phyloP scores from a whole-genome alignment of 163 green algal species.

The Chloroidium sp. region DNA sequence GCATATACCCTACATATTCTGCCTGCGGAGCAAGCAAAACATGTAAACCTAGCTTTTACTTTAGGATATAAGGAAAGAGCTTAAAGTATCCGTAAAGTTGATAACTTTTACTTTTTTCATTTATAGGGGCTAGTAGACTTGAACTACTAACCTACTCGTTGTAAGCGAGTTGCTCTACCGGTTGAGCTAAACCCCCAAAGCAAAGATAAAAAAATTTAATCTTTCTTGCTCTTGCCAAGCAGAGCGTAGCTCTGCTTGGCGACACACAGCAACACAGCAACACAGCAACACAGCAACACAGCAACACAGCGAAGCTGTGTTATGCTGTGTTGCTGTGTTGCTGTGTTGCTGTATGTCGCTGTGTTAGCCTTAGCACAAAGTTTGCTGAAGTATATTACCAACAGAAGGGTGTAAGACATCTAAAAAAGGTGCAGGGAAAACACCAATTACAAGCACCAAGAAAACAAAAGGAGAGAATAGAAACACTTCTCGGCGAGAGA shows the following conservation, averaged over 20 bases:
- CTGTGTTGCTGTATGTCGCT: no score
- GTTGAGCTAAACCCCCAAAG: background rate
- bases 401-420: constrained; percentile 33
- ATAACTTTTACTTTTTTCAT: background rate
- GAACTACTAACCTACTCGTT: constrained; percentile 8
- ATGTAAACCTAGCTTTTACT: no score
- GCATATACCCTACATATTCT: no score
- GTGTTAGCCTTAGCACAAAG: background rate
- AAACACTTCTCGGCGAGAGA: constrained; percentile 34
- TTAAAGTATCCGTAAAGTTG: background rate
- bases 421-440: constrained; percentile 41
- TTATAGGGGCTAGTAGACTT: background rate
- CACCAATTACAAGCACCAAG: constrained; percentile 33
- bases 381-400: constrained; percentile 23
- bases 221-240: background rate
- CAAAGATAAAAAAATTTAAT: no score
- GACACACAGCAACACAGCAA: no score
- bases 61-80: background rate
- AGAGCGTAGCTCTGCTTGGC: background rate
- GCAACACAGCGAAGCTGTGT: no score
- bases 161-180: constrained; percentile 4
- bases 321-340: no score
- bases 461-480: constrained; percentile 23
- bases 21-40: no score
- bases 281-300: no score